phyloP scores from a whole-genome alignment of 2,329 filamentous ascomycete genomes.

The Fusarium odoratissimum region DNA sequence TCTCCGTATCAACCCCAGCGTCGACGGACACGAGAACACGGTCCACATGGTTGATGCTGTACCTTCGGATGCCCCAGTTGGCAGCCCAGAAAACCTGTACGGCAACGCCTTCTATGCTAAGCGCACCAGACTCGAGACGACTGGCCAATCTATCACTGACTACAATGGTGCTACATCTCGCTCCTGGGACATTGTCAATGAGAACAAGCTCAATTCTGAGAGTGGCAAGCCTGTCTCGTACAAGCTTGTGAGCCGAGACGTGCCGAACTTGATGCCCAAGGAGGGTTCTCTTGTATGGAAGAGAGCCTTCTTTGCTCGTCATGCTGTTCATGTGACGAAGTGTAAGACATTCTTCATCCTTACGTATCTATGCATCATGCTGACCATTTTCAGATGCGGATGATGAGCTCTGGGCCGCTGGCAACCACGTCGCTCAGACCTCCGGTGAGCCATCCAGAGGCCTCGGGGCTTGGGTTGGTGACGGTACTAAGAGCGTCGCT shows the following conservation, averaged over 20 bases:
- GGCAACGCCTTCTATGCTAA: constrained; percentile 91
- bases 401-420: constrained; percentile 84
- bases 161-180: constrained; percentile 83
- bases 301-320: constrained; percentile 85
- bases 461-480: constrained; percentile 82
- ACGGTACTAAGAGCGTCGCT: constrained; percentile 75
- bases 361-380: neutral
- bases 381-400: constrained; percentile 71
- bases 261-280: constrained; percentile 82
- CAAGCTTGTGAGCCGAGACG: constrained; percentile 89
- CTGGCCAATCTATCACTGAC: constrained; percentile 76
- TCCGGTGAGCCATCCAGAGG: constrained; percentile 81
- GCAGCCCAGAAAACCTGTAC: constrained; percentile 84
- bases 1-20: constrained; percentile 84
- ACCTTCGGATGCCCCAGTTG: constrained; percentile 77
- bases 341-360: constrained; percentile 65
- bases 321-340: constrained; percentile 89
- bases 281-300: constrained; percentile 88
- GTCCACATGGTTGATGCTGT: constrained; percentile 87
- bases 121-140: constrained; percentile 81
- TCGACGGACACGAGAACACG: constrained; percentile 87
- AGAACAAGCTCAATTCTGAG: constrained; percentile 82
- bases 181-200: constrained; percentile 93
- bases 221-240: constrained; percentile 87
- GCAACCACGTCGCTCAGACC: constrained; percentile 88